phyloP scores from a whole-genome alignment of 345 rosid genomes.

The Eucalyptus regnans region DNA sequence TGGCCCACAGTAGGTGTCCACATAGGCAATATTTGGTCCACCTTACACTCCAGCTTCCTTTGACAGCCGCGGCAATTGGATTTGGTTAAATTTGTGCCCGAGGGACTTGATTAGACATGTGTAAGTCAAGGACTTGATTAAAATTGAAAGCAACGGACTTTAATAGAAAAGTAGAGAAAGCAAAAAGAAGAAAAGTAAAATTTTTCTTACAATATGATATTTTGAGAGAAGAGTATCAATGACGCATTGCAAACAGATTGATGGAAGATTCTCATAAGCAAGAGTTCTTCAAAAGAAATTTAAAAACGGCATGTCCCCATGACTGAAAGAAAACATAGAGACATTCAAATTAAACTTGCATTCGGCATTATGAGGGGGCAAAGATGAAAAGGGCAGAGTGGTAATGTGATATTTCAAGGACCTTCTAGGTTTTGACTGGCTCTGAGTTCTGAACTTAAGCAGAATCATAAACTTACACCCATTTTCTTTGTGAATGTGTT shows the following conservation, averaged over 20 bases:
- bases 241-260: background rate
- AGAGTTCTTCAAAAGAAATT: background rate
- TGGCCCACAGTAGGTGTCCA: background rate
- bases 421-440: background rate
- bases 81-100: background rate
- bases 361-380: background rate
- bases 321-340: background rate
- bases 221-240: background rate
- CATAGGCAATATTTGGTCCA: background rate
- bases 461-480: slow-evolving; percentile 20
- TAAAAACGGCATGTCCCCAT: background rate
- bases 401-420: background rate
- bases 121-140: background rate
- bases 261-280: background rate
- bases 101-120: background rate
- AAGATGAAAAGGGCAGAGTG: background rate
- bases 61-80: background rate
- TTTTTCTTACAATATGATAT: background rate
- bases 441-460: background rate
- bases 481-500: slow-evolving; percentile 11
- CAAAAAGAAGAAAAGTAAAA: background rate
- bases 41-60: background rate
- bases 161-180: background rate
- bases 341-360: background rate
- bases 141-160: background rate